Conservation (phyloP, 1,284 basidiomycete genomes). For the Cryptococcus floricola region DNA sequence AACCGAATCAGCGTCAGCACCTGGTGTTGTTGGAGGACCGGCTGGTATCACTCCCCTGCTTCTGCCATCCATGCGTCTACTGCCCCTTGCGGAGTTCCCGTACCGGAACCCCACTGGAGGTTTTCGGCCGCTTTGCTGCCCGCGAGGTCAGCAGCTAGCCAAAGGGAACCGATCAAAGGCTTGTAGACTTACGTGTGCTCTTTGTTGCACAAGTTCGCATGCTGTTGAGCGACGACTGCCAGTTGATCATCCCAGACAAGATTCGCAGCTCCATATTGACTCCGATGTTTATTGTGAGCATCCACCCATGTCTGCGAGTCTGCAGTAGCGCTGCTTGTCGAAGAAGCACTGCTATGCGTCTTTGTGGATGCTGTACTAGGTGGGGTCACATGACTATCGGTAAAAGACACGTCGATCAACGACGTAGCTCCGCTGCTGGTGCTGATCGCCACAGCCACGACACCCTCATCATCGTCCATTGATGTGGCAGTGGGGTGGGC, state of each 20-base stretch:
- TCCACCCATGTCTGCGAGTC: slow-evolving; percentile 14
- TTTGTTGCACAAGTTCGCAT: slow-evolving; percentile 21
- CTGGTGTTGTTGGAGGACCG: neutral
- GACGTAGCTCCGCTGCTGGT: neutral
- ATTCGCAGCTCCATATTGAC: slow-evolving; percentile 13
- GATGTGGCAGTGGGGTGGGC: neutral
- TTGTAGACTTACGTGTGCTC: slow-evolving; percentile 19
- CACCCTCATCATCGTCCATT: neutral
- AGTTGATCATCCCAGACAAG: slow-evolving; percentile 16
- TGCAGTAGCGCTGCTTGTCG: neutral
- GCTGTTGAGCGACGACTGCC: slow-evolving; percentile 15
- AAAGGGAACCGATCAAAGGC: no score
- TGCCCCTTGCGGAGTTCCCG: slow-evolving; percentile 17
- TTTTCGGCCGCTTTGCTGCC: slow-evolving; percentile 26
- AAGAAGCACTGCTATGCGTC: neutral
- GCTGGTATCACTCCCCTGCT: slow-evolving; percentile 11
- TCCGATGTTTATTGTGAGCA: slow-evolving; percentile 17
- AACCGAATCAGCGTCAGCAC: neutral
- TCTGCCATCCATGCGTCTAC: slow-evolving; percentile 28
- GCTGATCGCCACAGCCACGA: neutral
- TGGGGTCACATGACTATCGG: no score
- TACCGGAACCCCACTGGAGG: slow-evolving; percentile 14
- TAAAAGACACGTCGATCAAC: no score
- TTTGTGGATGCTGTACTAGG: no score
- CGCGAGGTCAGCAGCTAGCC: neutral